These are phyloP conservation scores for Cyberlindnera euphorbiae DNA, from an alignment of 805 yeast species.

Conservation along the genomic window DNA sequence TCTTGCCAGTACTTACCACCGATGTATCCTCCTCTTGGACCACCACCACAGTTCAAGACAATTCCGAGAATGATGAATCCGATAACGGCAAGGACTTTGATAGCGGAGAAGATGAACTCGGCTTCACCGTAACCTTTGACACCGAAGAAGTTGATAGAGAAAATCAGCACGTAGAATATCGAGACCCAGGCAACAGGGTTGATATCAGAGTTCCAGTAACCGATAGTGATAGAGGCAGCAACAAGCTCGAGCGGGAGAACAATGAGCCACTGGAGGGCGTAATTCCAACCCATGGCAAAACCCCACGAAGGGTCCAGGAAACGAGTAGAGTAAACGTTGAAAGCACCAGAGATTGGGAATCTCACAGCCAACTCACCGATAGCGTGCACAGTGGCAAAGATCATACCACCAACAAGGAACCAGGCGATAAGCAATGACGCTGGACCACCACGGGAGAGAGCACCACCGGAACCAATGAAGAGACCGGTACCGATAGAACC, in stretches of 20 bases:
- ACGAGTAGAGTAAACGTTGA: constrained; percentile 50
- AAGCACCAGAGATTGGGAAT: constrained; percentile 63
- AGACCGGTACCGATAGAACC: constrained; percentile 82
- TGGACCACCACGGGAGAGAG: constrained; percentile 64
- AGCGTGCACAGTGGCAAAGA: constrained; percentile 47
- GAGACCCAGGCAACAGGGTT: constrained; percentile 46
- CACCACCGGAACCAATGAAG: constrained; percentile 65
- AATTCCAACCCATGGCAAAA: constrained; percentile 56
- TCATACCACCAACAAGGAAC: constrained; percentile 42
- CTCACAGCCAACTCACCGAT: constrained; percentile 56
- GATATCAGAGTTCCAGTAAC: constrained; percentile 43
- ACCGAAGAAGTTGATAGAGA: constrained; percentile 45
- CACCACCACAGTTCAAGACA: constrained; percentile 60
- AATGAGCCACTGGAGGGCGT: constrained; percentile 47
- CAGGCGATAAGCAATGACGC: constrained; percentile 36
- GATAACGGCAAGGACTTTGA: constrained; percentile 59
- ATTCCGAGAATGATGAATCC: constrained; percentile 56
- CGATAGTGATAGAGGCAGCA: constrained; percentile 50
- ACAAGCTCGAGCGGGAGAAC: constrained; percentile 46
- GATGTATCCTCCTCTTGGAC: constrained; percentile 40
- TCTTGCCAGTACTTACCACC: constrained; percentile 41
- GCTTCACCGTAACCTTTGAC: constrained; percentile 51
- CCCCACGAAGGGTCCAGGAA: constrained; percentile 58
- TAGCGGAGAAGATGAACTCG: constrained; percentile 55
- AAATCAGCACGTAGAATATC: constrained; percentile 41